Evolutionary conservation across 768 basidiomycete species (phyloP).

Genomic region (Russula olivacea): DNA sequence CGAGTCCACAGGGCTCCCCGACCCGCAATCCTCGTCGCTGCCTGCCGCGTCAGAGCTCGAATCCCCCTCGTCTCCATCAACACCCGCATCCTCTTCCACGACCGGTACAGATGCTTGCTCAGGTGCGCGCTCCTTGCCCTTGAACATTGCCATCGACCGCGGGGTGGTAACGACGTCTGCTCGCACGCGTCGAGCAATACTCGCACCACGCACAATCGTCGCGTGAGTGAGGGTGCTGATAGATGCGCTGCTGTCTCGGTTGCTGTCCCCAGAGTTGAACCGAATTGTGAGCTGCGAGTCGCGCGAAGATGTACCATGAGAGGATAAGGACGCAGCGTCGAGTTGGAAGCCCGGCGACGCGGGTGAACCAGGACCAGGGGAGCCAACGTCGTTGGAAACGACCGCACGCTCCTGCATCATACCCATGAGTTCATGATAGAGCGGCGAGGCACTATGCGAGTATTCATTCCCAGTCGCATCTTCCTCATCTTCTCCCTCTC

Average conservation of each 20-base stretch:
- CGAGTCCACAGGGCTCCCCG: slow-evolving; percentile 16
- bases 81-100: slow-evolving; percentile 3
- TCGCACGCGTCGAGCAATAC: slow-evolving; percentile 23
- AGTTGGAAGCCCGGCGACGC: slow-evolving; percentile 8
- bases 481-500: neutral
- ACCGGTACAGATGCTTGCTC: neutral
- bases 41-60: slow-evolving; percentile 9
- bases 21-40: slow-evolving; percentile 5
- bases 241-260: slow-evolving; percentile 21
- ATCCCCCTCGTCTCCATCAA: slow-evolving; percentile 2
- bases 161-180: slow-evolving; percentile 19
- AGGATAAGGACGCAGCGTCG: neutral
- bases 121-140: slow-evolving; percentile 13
- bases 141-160: neutral
- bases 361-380: slow-evolving; percentile 1
- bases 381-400: neutral
- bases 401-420: slow-evolving; percentile 24
- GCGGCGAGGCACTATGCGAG: slow-evolving; percentile 18
- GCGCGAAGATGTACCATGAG: neutral
- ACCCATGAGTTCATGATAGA: slow-evolving; percentile 26
- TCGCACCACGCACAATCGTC: slow-evolving; percentile 25
- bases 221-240: slow-evolving; percentile 23
- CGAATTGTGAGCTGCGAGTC: slow-evolving; percentile 22
- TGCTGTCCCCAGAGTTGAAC: slow-evolving; percentile 13
- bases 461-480: neutral